phyloP scores from a whole-genome alignment of 306 rosid species.

The Carpinus fangiana region DNA sequence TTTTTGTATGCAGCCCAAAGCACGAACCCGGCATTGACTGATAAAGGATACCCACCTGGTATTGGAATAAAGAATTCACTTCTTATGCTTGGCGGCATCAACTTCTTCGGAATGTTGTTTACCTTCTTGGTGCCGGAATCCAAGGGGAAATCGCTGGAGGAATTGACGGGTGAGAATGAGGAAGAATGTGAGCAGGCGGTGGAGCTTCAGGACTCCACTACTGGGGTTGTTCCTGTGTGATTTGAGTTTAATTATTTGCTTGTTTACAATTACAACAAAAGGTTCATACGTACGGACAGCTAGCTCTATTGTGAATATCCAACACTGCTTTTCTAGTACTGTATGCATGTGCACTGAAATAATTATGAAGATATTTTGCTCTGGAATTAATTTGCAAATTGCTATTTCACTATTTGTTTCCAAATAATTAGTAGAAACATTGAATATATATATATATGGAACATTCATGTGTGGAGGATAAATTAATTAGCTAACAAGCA shows the following conservation, averaged over 20 bases:
- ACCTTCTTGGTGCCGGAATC: slow-evolving; percentile 86
- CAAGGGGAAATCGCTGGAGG: slow-evolving; percentile 84
- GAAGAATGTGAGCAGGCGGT: slow-evolving; percentile 27
- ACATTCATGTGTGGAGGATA: too few species aligned
- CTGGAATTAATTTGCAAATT: neutral
- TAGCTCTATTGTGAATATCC: neutral
- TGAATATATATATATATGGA: too few species aligned
- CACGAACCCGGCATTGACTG: slow-evolving; percentile 26
- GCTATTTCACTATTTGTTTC: neutral
- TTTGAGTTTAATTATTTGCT: neutral
- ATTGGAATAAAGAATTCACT: slow-evolving; percentile 75
- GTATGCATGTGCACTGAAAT: neutral
- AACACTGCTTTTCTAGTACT: slow-evolving; percentile 3
- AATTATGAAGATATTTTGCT: slow-evolving; percentile 20
- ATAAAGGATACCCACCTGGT: slow-evolving; percentile 73
- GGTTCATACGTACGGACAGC: neutral
- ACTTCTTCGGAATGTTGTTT: slow-evolving; percentile 58
- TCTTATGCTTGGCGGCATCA: slow-evolving; percentile 66
- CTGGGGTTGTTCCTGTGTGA: slow-evolving; percentile 53
- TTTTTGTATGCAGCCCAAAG: slow-evolving; percentile 80
- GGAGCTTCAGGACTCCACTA: slow-evolving; percentile 12
- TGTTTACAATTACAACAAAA: neutral
- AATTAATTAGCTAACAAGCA: too few species aligned
- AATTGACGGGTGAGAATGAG: slow-evolving; percentile 72
- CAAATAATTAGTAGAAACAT: neutral